phyloP scores from a whole-genome alignment of 768 basidiomycete species.

The Leccinum uliginosum region DNA sequence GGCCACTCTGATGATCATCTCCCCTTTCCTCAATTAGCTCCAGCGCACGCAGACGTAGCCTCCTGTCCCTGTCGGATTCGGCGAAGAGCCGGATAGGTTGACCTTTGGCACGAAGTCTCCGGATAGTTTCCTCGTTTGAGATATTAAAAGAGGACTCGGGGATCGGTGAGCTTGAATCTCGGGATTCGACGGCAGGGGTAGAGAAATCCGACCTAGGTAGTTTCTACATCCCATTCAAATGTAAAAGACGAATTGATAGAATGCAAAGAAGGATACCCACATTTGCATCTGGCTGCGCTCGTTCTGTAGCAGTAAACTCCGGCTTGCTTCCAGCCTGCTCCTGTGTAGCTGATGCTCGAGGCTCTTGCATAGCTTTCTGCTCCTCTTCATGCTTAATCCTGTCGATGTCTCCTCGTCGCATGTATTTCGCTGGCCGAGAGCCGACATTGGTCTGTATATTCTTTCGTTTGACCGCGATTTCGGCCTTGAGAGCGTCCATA shows the following conservation, averaged over 20 bases:
- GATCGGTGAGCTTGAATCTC: conserved; percentile 38
- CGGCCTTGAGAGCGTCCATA: conserved; percentile 91
- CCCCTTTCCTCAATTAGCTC: conserved; percentile 94
- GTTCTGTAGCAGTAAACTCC: conserved; percentile 17
- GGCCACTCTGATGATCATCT: conserved; percentile 72
- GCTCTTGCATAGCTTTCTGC: conserved; percentile 28
- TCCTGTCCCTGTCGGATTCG: conserved; percentile 91
- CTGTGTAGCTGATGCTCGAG: conserved; percentile 31
- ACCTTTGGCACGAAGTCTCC: conserved; percentile 83
- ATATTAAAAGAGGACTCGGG: conserved; percentile 66
- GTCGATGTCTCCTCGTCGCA: conserved; percentile 89
- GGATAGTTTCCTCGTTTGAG: conserved; percentile 87
- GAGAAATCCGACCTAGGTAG: conserved; percentile 38
- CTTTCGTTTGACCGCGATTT: conserved; percentile 87
- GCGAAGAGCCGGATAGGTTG: conserved; percentile 95
- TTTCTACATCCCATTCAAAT: conserved; percentile 45
- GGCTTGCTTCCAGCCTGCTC: conserved; percentile 18
- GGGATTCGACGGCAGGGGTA: conserved; percentile 32
- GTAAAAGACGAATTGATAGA: conserved; percentile 29
- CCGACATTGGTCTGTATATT: conserved; percentile 46
- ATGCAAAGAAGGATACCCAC: conserved; percentile 35
- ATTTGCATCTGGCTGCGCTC: conserved; percentile 31
- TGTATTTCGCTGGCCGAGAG: conserved; percentile 74
- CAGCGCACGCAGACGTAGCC: conserved; percentile 83
- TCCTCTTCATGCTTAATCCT: conserved; percentile 50